A percentile compares a stretch with the other conserved stretches of the same genome.
Conservation (phyloP, 2,329 filamentous ascomycete species). For the Cladosporium cucumerinum region DNA sequence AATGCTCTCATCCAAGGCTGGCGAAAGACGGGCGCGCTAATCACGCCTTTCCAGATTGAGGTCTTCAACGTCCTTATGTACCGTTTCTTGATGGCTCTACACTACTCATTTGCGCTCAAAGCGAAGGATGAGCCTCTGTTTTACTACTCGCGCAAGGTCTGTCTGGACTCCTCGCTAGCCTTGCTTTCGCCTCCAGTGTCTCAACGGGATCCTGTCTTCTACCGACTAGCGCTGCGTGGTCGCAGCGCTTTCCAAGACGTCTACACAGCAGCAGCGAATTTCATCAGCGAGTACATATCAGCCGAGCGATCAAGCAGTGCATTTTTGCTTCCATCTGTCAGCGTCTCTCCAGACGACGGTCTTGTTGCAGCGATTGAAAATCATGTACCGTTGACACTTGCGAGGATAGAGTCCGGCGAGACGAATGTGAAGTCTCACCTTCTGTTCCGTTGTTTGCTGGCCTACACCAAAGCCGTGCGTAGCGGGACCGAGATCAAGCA, state of each 20-base stretch:
- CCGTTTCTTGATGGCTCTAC: conserved; percentile 9
- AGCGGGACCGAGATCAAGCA: background rate
- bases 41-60: conserved; percentile 11
- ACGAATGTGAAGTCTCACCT: conserved; percentile 9
- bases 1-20: conserved; percentile 6
- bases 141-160: conserved; percentile 13
- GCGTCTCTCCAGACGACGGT: background rate
- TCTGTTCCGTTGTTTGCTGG: background rate
- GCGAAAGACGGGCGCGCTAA: conserved; percentile 1
- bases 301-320: conserved; percentile 2
- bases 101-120: conserved; percentile 8
- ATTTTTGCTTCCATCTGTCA: background rate
- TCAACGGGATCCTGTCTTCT: conserved; percentile 10
- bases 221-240: conserved; percentile 6
- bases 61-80: conserved; percentile 10
- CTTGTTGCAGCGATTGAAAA: conserved; percentile 5
- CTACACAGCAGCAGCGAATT: conserved; percentile 2
- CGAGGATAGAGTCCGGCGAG: background rate
- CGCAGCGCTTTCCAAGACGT: conserved; percentile 13
- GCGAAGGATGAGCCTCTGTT: conserved; percentile 14
- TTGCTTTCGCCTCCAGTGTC: background rate
- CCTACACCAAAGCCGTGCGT: conserved; percentile 1
- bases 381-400: conserved; percentile 1
- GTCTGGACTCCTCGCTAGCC: conserved; percentile 6
- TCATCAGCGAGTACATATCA: conserved; percentile 8